Evolutionary conservation across 2,329 filamentous ascomycete species (phyloP), one percentile per base, ranked within the genome.

Genomic region (Exophiala xenobiotica): DNA sequence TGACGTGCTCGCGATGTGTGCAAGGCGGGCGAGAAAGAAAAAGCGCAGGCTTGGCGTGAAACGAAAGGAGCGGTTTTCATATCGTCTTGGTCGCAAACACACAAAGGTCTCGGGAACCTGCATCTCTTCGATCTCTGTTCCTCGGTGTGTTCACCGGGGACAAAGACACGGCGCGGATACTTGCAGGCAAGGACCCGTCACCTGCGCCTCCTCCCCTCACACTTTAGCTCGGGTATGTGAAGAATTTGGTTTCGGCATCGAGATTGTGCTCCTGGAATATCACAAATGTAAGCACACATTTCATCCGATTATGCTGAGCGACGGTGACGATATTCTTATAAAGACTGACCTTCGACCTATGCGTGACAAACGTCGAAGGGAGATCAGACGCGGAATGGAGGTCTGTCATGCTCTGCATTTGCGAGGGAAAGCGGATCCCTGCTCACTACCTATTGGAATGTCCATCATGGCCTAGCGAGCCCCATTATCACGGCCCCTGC

Each of bases 91-190:
- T 16, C 12, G 7, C 6, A 6, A 27, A 27, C 6, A 12, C 31
- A 33, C 18, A 29, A 46, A 39, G 49, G 50, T 51, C 52, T 51
- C 48, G 40, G 45, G 43, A 51, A 45, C 42, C 48, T 50, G 49
- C 48, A 47, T 57, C 56, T 50, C 56, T 59, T 56, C 53, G 56
- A 59, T 59, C 42, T 59, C 56, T 59, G 56, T 59, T 59, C 56
- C 47, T 49, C 44, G 40, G 35, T 37, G 38, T 42, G 18, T 41
- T 57, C 54, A 57, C 29, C 18, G 54, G 50, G 50, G 33, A 27
- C 26, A 14, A 11, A 12, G 22, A 33, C 33, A 11, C 9, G 41
- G 7, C n/a, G n/a, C 48, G 48, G 48, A 16, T 45, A 3, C 41
- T 40, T 46, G 48, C 48, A 50, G 47, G 7, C 16, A n/a, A 31